Evolutionary conservation across 1,284 basidiomycete species (phyloP), one percentile per base, ranked within the genome.

Genomic region (Trametes pubescens): DNA sequence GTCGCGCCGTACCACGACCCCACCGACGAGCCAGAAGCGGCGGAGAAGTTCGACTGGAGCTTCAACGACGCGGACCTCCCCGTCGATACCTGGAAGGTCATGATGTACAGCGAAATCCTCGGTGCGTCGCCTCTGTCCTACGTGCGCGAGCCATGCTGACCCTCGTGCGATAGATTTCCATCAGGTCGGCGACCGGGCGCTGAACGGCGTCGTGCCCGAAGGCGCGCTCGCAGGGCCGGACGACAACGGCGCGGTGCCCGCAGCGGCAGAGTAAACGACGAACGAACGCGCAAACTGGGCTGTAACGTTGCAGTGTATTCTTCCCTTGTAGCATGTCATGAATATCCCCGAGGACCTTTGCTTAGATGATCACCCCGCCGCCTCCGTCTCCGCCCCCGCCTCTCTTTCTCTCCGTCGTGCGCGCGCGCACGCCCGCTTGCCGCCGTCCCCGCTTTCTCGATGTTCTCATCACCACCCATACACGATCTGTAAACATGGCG

Each of bases 61-160:
- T 99, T 99, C 88, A 99, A 99, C 80, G 97, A 99, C 72, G 98
- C 98, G n/a, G 97, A 99, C 77, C 84, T 99, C 51, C 98, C 98
- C 0, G 94, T 99, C 29, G 97, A 99, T 76, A 98, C 95, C 4
- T 99, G 97, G 97, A 99, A 98, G 81, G 97, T 99, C 73, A 96
- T 96, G 94, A 96, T 96, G 94, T 96, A 96, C 81, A 91, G 89
- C 72, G 94, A 96, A 79, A 96, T 96, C 69, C 82, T 96, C n/a
- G 94, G 94, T 94, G 70, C 66, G 89, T 80, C 16, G 8, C 24
- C 8, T 18, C 32, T 10, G 2, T n/a, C 14, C 22, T 26, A 34
- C 21, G 22, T 24, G 5, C 26, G 48, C 49, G 10, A 14, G 8
- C 18, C 21, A 18, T 34, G 35, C 62, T 59, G 48, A 46, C 47